A percentile compares a stretch with the other conserved stretches of the same genome.
Evolutionary conservation across 1,284 basidiomycete species (phyloP).

Genomic region (Leccinum fallax): DNA sequence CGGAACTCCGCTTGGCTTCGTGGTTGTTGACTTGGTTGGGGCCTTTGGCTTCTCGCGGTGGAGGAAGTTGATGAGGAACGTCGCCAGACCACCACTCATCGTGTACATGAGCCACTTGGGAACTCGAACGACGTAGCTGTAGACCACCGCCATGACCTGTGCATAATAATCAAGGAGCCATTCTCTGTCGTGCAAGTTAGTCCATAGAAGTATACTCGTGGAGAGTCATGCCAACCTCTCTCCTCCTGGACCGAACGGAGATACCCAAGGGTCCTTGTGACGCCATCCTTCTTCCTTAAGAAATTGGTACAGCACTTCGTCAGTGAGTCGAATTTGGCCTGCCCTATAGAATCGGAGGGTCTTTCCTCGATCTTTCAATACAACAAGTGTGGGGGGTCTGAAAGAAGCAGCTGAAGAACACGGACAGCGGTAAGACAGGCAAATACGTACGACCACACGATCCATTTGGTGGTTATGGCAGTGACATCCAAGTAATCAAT

Average conservation of each 20-base stretch:
- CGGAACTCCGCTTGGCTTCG: conserved; percentile 4
- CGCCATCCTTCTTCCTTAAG: conserved; percentile 62
- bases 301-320: conserved; percentile 62
- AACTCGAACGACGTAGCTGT: conserved; percentile 47
- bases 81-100: conserved; percentile 49
- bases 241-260: conserved; percentile 69
- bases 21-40: conserved; percentile 2
- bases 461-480: conserved; percentile 77
- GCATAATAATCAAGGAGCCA: conserved; percentile 66
- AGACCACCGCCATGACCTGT: conserved; percentile 48
- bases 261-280: conserved; percentile 59
- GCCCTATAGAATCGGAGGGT: conserved; percentile 74
- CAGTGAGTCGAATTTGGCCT: conserved; percentile 56
- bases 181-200: conserved; percentile 49
- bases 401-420: conserved; percentile 5
- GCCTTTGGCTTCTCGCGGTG: conserved; percentile 35
- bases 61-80: conserved; percentile 48
- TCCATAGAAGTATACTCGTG: neutral
- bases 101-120: conserved; percentile 56
- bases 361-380: conserved; percentile 67
- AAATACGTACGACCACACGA: conserved; percentile 68
- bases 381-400: conserved; percentile 71
- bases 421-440: conserved; percentile 5
- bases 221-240: conserved; percentile 50
- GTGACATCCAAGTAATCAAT: conserved; percentile 84